Evolutionary conservation across 495 filamentous ascomycete species (phyloP), one percentile per base, ranked within the genome.

Genomic region (Choiromyces venosus): DNA sequence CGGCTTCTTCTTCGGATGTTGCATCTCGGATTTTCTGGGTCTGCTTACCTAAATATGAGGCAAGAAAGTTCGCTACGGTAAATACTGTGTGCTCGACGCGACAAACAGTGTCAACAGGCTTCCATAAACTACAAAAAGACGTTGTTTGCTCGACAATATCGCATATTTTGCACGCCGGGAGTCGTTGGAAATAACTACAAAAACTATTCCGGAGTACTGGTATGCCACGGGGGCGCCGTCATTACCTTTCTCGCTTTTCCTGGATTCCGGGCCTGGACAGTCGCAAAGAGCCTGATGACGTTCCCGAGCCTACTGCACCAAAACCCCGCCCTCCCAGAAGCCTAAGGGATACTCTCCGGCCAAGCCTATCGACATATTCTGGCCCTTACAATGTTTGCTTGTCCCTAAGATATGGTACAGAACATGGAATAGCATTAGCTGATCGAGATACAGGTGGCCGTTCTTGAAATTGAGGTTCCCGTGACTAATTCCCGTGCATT

Each of bases 401-500:
- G 19, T 66, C 12, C 37, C 44, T 36, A 71, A 10, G 2, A 12
- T 9, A 21, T 38, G 33, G 14, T 16, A 52, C 37, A 39, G 39
- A 18, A 29, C 8, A 10, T 52, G n/a, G 9, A 67, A 67, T 67
- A 19, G 21, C 52, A 70, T 52, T 70, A 36, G 38, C 33, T 12
- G 37, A 14, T 67, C 25, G 39, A 36, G 52, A 19, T 18, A 21
- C 39, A 72, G 70, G 70, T 72, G 10, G 70, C 70, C 25, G 67
- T 72, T 64, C 66, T 72, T 64, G 70, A 72, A 29, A 72, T 72
- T 29, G 70, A 72, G 39, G 38, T 72, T 33, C 70, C 70, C 37
- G 70, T 67, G 19, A 37, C 70, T 21, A 65, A 72, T 19, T 33
- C 70, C 18, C 70, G 25, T 25, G 69, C 78, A 21, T 83, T 86